A percentile compares a stretch with the other conserved stretches of the same genome.
Evolutionary conservation across 2,329 filamentous ascomycete genomes (phyloP).

Genomic region (Sporothrix euskadiensis): DNA sequence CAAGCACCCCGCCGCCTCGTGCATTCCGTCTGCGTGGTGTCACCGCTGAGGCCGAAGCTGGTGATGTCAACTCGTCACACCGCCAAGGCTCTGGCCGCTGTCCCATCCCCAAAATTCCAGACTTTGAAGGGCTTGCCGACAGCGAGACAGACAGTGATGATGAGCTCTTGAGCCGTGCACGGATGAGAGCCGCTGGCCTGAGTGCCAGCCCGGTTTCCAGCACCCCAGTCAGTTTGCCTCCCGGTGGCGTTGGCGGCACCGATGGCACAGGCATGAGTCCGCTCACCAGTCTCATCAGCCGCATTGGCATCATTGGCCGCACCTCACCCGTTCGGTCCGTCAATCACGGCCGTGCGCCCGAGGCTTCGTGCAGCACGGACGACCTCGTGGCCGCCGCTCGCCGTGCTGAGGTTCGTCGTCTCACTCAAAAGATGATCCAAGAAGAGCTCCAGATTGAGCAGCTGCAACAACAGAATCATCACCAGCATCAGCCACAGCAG

Average conservation of each 20-base stretch:
- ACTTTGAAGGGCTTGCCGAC: slow-evolving; percentile 36
- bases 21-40: not conserved
- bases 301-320: slow-evolving; percentile 48
- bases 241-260: not conserved
- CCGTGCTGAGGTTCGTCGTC: slow-evolving; percentile 56
- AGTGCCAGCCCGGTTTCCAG: not conserved
- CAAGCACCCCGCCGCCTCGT: not conserved
- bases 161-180: slow-evolving; percentile 34
- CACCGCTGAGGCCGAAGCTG: not conserved
- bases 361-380: slow-evolving; percentile 49
- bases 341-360: slow-evolving; percentile 43
- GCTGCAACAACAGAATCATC: not conserved
- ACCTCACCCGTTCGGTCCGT: slow-evolving; percentile 50
- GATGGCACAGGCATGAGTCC: slow-evolving; percentile 37
- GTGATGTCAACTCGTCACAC: not conserved
- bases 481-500: not conserved
- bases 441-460: slow-evolving; percentile 56
- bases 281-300: slow-evolving; percentile 48
- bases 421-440: slow-evolving; percentile 59
- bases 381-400: slow-evolving; percentile 51
- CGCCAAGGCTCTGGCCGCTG: not conserved
- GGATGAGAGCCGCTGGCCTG: not conserved
- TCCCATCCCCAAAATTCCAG: slow-evolving; percentile 28
- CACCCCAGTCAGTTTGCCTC: not conserved
- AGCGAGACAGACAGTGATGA: slow-evolving; percentile 48